These are phyloP conservation scores for Rhodofomes roseus DNA, from an alignment of 1,284 basidiomycete genomes.

Conservation along the genomic window DNA sequence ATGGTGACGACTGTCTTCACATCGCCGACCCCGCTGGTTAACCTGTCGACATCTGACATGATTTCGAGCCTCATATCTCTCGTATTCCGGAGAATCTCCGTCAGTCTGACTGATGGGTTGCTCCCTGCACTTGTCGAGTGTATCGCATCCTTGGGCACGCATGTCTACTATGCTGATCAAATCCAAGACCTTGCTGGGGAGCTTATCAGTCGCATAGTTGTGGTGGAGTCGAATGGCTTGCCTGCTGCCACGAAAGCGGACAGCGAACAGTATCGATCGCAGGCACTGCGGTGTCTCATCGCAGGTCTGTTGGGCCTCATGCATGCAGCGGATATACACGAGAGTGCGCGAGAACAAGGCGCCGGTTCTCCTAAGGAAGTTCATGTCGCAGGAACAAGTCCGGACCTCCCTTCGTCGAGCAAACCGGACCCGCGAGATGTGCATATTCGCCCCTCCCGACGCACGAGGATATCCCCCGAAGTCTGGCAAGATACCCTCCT, in stretches of 20 bases:
- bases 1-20: slow-evolving; percentile 88
- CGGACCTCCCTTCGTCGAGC: slow-evolving; percentile 12
- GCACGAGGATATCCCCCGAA: slow-evolving; percentile 76
- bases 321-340: slow-evolving; percentile 54
- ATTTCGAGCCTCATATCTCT: slow-evolving; percentile 75
- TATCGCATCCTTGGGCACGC: slow-evolving; percentile 81
- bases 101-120: slow-evolving; percentile 64
- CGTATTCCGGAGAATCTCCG: slow-evolving; percentile 67
- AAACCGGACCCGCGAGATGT: slow-evolving; percentile 9
- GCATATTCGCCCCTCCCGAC: slow-evolving; percentile 39
- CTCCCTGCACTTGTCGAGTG: slow-evolving; percentile 74
- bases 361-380: slow-evolving; percentile 9
- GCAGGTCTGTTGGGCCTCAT: slow-evolving; percentile 75
- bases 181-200: slow-evolving; percentile 91
- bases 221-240: slow-evolving; percentile 66
- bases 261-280: slow-evolving; percentile 48
- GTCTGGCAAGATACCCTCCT: slow-evolving; percentile 88
- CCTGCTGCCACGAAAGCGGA: slow-evolving; percentile 41
- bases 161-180: slow-evolving; percentile 96
- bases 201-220: slow-evolving; percentile 72
- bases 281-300: slow-evolving; percentile 73
- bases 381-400: slow-evolving; percentile 17
- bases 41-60: slow-evolving; percentile 89
- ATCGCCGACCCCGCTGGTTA: slow-evolving; percentile 80
- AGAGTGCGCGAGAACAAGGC: slow-evolving; percentile 22